Evolutionary conservation across 2,329 filamentous ascomycete species (phyloP).

Genomic region (Fusarium sororula): DNA sequence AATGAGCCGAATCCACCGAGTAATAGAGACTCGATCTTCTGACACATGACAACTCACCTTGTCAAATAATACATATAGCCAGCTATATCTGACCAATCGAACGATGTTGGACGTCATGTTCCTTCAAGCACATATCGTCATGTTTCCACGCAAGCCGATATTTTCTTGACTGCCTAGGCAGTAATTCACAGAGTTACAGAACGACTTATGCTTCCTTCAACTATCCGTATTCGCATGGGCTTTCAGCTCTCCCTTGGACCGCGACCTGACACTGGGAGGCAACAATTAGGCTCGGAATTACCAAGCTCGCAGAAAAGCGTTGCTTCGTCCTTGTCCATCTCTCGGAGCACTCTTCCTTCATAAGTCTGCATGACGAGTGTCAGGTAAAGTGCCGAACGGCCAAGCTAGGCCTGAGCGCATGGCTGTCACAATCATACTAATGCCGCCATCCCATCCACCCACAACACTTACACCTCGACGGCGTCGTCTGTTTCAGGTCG

Average conservation of each 20-base stretch:
- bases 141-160: neutral
- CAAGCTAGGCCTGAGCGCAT: constrained; percentile 4
- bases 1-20: neutral
- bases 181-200: neutral
- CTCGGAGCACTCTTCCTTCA: neutral
- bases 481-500: constrained; percentile 40
- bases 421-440: constrained; percentile 12
- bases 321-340: constrained; percentile 11
- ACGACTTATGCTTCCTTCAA: neutral
- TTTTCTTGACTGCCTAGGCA: neutral
- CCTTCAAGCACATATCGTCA: neutral
- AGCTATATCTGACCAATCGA: neutral
- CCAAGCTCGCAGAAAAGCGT: neutral
- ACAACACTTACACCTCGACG: constrained; percentile 20
- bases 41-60: neutral
- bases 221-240: neutral
- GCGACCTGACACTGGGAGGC: constrained; percentile 16
- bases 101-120: neutral
- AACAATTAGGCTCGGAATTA: neutral
- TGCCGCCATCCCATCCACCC: constrained; percentile 14
- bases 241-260: neutral
- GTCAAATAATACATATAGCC: neutral
- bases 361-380: neutral
- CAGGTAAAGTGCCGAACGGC: neutral
- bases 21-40: neutral